A percentile compares a stretch with the other conserved stretches of the same genome.
Evolutionary conservation across 1,139 yeast genomes (phyloP).

Genomic region (Diutina siamensis): DNA sequence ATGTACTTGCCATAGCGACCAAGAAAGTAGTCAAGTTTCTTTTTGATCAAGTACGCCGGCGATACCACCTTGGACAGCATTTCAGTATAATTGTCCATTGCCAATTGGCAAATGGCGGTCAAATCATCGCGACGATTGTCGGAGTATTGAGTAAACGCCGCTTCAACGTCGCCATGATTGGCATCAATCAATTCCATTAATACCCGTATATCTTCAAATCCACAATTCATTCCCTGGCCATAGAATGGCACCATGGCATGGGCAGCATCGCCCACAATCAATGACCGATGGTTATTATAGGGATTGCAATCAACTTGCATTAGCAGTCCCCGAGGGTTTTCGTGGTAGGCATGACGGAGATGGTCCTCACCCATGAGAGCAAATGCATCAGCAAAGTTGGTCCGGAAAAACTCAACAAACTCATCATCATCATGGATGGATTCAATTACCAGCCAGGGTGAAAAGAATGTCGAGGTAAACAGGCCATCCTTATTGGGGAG

Average conservation of each 20-base stretch:
- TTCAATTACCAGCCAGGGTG: slow-evolving; percentile 63
- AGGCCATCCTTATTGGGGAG: slow-evolving; percentile 78
- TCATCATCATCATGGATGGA: slow-evolving; percentile 30
- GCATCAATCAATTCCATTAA: slow-evolving; percentile 46
- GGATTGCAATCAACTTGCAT: slow-evolving; percentile 60
- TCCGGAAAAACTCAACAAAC: slow-evolving; percentile 42
- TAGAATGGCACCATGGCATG: slow-evolving; percentile 96
- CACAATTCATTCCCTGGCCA: slow-evolving; percentile 97
- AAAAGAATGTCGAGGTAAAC: slow-evolving; percentile 82
- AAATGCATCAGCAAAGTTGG: slow-evolving; percentile 66
- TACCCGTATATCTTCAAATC: slow-evolving; percentile 78
- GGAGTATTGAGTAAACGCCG: slow-evolving; percentile 51
- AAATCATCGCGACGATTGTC: slow-evolving; percentile 51
- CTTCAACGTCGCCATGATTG: slow-evolving; percentile 25
- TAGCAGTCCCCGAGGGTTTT: slow-evolving; percentile 66
- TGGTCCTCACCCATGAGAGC: slow-evolving; percentile 51
- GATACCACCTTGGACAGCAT: slow-evolving; percentile 80
- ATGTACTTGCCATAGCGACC: slow-evolving; percentile 34
- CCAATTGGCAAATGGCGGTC: slow-evolving; percentile 64
- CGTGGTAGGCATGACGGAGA: slow-evolving; percentile 38
- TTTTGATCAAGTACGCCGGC: slow-evolving; percentile 49
- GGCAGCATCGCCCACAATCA: slow-evolving; percentile 86
- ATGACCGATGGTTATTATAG: slow-evolving; percentile 55
- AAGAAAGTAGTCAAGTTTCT: slow-evolving; percentile 54
- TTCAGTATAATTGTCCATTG: slow-evolving; percentile 72